Evolutionary conservation across 2,329 filamentous ascomycete genomes (phyloP), one percentile per base, ranked within the genome.

Genomic region (Penicillium sp.): DNA sequence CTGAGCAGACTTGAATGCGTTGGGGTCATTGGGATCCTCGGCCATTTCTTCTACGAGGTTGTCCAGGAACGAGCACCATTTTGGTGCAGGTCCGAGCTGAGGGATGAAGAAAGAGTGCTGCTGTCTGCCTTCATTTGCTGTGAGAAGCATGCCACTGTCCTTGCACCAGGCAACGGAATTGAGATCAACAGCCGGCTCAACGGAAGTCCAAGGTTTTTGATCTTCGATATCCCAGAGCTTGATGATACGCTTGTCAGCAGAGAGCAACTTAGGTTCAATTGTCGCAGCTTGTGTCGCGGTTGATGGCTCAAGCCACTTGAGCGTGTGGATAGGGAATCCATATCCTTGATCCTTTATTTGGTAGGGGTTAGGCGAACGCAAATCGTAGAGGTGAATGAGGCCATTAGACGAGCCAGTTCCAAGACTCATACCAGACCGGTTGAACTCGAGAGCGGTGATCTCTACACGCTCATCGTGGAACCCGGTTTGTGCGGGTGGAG

Each of bases 31-130:
- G 8, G 77, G 76, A 59, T 85, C 81, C 66, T 97, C 92, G 8
- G 92, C 92, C 89, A 99, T 96, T 72, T 99, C 95, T 74, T 99
- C 93, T 9, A 97, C 93, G 64, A 99, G 83, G 64, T 95, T 96
- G 72, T 99, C 95, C 54, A 99, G 76, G 81, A 97, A 97, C 3
- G 88, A 85, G 67, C 93, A 97, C 93, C 93, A 99, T 64, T 83
- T 89, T 0, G 93, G 95, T 1, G 93, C 91, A 0, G 92, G 89
- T 1, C 93, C 93, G 18, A 97, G 80, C 64, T 95, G 89, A 2
- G 92, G 92, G 44, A 97, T 88, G 68, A 96, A 93, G 75, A 96
- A 97, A 0, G 89, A 84, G 70, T 97, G 91, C 66, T 96, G 91
- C 59, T 95, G 89, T 61, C 89, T 85, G 50, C 93, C 95, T 75